A percentile compares a stretch with the other conserved stretches of the same genome.
These are phyloP conservation scores for Wallemia hederae DNA, from an alignment of 1,284 basidiomycete genomes.

Conservation along the genomic window DNA sequence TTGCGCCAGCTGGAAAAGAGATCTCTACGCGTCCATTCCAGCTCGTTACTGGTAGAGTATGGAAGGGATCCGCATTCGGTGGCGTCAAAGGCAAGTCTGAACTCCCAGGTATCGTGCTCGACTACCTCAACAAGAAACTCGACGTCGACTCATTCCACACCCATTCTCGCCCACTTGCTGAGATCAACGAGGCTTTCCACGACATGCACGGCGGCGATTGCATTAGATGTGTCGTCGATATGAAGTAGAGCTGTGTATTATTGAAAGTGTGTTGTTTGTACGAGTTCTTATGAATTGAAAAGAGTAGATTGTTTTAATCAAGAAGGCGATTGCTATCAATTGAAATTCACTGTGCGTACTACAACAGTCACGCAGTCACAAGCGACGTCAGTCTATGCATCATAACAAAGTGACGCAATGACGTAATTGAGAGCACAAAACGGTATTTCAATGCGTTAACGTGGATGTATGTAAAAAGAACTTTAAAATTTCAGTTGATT, in stretches of 20 bases:
- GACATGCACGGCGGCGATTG: slow-evolving; percentile 86
- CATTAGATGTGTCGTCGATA: slow-evolving; percentile 61
- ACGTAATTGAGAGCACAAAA: no score
- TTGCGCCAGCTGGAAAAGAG: slow-evolving; percentile 86
- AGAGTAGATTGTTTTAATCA: no score
- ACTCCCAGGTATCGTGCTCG: slow-evolving; percentile 61
- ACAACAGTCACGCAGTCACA: no score
- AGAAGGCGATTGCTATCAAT: no score
- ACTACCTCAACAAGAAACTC: slow-evolving; percentile 16
- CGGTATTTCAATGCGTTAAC: neutral
- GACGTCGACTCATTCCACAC: slow-evolving; percentile 68
- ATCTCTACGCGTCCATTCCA: slow-evolving; percentile 77
- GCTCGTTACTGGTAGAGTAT: slow-evolving; percentile 65
- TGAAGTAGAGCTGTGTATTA: no score
- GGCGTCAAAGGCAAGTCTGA: slow-evolving; percentile 94
- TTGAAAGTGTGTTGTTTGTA: no score
- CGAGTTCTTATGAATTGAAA: no score
- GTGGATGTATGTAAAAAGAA: neutral
- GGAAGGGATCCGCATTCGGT: slow-evolving; percentile 88
- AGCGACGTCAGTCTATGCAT: no score
- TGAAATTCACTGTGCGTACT: no score
- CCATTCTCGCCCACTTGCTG: slow-evolving; percentile 37
- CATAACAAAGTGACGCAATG: no score
- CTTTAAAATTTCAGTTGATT: no score
- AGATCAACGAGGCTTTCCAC: slow-evolving; percentile 69